Conservation (phyloP, 1,284 basidiomycete genomes). For the Golubevia pallescens region DNA sequence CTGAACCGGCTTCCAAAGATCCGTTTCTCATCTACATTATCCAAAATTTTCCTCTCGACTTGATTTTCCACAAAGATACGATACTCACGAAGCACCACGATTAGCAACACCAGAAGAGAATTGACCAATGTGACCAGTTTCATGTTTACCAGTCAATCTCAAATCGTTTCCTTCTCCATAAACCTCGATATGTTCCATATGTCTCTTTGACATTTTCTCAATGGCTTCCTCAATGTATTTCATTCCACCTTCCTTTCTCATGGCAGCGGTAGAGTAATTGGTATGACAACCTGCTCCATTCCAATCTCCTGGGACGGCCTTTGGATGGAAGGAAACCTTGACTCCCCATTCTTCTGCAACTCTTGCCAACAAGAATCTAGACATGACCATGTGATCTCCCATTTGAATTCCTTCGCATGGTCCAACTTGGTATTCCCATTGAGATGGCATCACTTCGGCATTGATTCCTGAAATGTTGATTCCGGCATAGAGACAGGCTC, state of each 20-base stretch:
- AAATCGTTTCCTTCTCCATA: conserved; percentile 64
- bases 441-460: conserved; percentile 99
- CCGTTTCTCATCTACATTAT: no score
- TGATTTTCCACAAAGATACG: no score
- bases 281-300: conserved; percentile 90
- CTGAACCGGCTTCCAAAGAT: no score
- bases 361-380: conserved; percentile 59
- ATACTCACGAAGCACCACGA: conserved; percentile 73
- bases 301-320: conserved; percentile 97
- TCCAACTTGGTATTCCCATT: conserved; percentile 96
- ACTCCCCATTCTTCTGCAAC: conserved; percentile 94
- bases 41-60: no score
- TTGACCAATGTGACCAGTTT: conserved; percentile 89
- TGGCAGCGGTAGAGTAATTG: conserved; percentile 61
- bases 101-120: conserved; percentile 97
- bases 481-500: conserved; percentile 90
- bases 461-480: conserved; percentile 99
- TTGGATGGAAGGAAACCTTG: conserved; percentile 97
- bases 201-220: conserved; percentile 68
- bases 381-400: conserved; percentile 76
- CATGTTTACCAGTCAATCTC: conserved; percentile 61
- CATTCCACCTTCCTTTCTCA: conserved; percentile 72
- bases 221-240: conserved; percentile 92
- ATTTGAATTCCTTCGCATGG: conserved; percentile 96
- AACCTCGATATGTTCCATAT: conserved; percentile 65